These are phyloP conservation scores for Nannochloropsis gaditana DNA, from an alignment of 108 stramenopile species.

Conservation along the genomic window DNA sequence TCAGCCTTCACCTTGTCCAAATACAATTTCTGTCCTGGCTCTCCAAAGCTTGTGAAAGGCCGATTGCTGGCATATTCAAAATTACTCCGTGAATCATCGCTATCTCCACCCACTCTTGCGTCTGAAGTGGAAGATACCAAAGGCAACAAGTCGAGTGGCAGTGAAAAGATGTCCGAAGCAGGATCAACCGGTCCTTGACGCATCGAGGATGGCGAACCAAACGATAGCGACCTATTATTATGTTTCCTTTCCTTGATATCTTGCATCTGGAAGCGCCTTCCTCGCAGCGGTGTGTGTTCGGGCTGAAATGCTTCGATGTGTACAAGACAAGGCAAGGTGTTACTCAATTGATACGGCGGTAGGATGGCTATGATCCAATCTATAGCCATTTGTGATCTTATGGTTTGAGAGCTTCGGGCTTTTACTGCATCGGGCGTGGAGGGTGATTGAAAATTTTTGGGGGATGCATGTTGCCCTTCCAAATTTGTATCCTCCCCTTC, in stretches of 20 bases:
- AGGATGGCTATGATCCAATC: conserved; percentile 16
- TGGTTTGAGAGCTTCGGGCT: no score
- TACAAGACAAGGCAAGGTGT: not conserved
- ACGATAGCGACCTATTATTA: not conserved
- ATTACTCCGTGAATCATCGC: not conserved
- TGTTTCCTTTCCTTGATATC: no score
- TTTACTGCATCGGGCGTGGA: not conserved
- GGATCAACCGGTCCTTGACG: not conserved
- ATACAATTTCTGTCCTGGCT: not conserved
- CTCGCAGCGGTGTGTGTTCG: not conserved
- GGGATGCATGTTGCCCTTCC: not conserved
- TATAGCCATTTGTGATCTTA: not conserved
- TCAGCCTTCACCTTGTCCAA: not conserved
- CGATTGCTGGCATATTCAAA: no score
- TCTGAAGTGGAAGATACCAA: not conserved
- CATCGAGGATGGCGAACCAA: not conserved
- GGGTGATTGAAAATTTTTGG: not conserved
- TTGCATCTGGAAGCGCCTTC: not conserved
- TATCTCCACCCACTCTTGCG: not conserved
- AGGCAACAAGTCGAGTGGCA: not conserved
- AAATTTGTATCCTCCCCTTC: no score
- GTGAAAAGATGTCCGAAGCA: not conserved
- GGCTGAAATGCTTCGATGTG: not conserved
- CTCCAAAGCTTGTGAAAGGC: not conserved
- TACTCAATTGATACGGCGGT: not conserved